Evolutionary conservation across 164 flowering plant genomes (phyloP).

Genomic region (Tinospora cordifolia): DNA sequence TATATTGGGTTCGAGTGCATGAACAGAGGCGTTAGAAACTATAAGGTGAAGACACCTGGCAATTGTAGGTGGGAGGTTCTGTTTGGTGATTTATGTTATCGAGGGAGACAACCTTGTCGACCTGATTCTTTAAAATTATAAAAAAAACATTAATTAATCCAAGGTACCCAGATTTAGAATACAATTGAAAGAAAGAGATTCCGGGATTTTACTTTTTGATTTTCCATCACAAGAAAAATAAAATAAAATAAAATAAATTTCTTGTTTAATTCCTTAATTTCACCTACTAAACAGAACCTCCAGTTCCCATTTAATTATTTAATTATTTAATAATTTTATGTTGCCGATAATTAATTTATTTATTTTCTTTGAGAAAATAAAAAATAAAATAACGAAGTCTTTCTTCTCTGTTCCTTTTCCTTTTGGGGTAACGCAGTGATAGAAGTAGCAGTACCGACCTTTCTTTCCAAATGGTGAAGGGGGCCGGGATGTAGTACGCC

Average conservation of each 20-base stretch:
- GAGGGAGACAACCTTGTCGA: slow-evolving; percentile 1
- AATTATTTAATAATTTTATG: too few species aligned
- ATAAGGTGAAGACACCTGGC: slow-evolving; percentile 13
- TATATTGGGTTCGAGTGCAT: slow-evolving; percentile 11
- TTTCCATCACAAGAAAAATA: too few species aligned
- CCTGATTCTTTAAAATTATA: background rate
- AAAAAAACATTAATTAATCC: background rate
- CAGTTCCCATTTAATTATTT: too few species aligned
- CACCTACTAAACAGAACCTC: too few species aligned
- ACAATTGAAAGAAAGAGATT: too few species aligned
- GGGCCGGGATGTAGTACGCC: background rate
- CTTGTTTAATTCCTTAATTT: too few species aligned
- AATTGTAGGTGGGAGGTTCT: background rate
- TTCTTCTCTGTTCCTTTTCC: background rate
- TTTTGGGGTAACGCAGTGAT: background rate
- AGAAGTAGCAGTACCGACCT: too few species aligned
- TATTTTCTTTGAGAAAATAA: background rate
- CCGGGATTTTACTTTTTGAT: too few species aligned
- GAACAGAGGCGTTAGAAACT: slow-evolving; percentile 18
- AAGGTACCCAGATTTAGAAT: too few species aligned
- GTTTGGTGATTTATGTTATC: slow-evolving; percentile 6
- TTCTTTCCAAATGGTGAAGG: background rate
- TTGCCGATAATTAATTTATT: too few species aligned
- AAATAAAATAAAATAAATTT: too few species aligned
- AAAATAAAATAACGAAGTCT: background rate